Evolutionary conservation across 305 asterid species (phyloP), one percentile per base, ranked within the genome.

Genomic region (Ajuga reptans): DNA sequence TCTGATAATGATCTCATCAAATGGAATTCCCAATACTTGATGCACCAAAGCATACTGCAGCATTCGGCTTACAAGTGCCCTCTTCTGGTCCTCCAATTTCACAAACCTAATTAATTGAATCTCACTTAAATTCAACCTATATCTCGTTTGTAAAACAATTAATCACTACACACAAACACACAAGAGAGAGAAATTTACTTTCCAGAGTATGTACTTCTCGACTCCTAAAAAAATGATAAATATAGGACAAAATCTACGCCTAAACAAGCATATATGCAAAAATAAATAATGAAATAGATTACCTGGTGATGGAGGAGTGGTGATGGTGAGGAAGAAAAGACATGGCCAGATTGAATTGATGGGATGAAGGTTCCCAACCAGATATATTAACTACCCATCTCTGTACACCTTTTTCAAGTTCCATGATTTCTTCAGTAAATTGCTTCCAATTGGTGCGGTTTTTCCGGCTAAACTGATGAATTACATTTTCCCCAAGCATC

Each of bases 11-110:
- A 90, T 88, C 62, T 82, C 72, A 50, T 84, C 74, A 69, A 84
- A 84, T 58, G 97, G 88, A 49, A 92, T 83, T 50, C 85, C 86
- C 73, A 86, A 50, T 2, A 88, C 80, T 75, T 76, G 84, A 80
- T 86, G 86, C 74, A 90, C 84, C 57, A 92, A 74, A 4, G 83
- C 78, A 75, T 92, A 90, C 85, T 92, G 98, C 87, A 90, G 78
- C 80, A 92, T 68, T 72, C 90, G 85, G 83, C 98, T 90, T 41
- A 84, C 85, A 69, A 90, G 83, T 4, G 95, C 97, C 64, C 93
- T 77, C 72, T 83, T 92, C 39, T 78, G 71, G 78, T 91, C 98
- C 69, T 80, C 94, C 81, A 81, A 65, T 82, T 85, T 85, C 55
- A 89, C 81, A 85, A 81, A 91, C 91, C 96, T 91, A 78, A 47